Evolutionary conservation across 306 rosid genomes (phyloP), one percentile per base, ranked within the genome.

Genomic region (Quillaja saponaria): DNA sequence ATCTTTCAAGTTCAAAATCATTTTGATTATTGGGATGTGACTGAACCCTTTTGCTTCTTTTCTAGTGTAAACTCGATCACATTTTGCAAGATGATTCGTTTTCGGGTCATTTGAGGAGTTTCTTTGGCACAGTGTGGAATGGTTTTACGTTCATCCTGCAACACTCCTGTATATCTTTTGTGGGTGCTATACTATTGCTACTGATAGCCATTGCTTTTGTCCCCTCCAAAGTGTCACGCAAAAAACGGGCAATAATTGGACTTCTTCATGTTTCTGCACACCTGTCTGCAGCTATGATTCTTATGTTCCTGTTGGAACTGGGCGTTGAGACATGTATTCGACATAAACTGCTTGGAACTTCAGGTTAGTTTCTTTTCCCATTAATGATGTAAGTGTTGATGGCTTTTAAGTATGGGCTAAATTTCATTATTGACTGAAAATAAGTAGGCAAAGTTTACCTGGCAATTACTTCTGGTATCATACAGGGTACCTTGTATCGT

Each of bases 261-360:
- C 71, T 86, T 75, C 82, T 92, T 81, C 99, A 92, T 80, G 94
- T 89, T 57, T 83, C 87, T 62, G 94, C 95, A 33, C 99, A 92
- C 79, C 84, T 92, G 10, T 65, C 87, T 47, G 82, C 99, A 14
- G 95, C 99, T 39, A 75, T 92, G 61, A 82, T 87, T 76, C 96
- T 92, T 47, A 89, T 89, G 99, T 70, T 92, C 71, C 95, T 92
- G 50, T 78, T 92, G 78, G 99, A 92, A 80, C 67, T 92, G 52
- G 95, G 99, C 62, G 70, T 89, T 64, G 95, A 92, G 87, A 89
- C 75, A 14, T 92, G 99, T 58, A 65, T 92, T 75, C 84, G 80
- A 38, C 95, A 92, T 69, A 64, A 92, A 0, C 83, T 92, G 55
- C 89, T 87, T 55, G 96, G 89, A 71, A 92, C 95, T 64, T 92